A percentile compares a stretch with the other conserved stretches of the same genome.
Conservation (phyloP, 2,329 filamentous ascomycete species). For the Aureobasidium sp. region DNA sequence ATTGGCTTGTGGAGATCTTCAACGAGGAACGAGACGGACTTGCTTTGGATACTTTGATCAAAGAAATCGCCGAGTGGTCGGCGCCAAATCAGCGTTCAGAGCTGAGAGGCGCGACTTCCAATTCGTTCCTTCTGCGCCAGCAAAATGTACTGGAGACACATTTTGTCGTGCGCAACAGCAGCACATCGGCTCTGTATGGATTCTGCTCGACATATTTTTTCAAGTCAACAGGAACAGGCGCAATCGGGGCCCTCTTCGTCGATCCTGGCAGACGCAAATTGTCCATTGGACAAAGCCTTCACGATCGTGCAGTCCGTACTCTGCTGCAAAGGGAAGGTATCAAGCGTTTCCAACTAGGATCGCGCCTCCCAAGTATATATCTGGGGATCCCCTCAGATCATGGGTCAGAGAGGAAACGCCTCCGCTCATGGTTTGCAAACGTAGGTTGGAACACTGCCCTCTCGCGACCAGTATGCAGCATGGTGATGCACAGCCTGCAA, state of each 20-base stretch:
- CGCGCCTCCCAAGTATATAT: conserved; percentile 75
- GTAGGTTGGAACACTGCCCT: conserved; percentile 71
- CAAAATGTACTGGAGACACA: conserved; percentile 70
- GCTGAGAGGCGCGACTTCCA: conserved; percentile 61
- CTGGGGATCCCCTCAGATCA: conserved; percentile 72
- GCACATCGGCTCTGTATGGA: conserved; percentile 81
- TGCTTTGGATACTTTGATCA: conserved; percentile 69
- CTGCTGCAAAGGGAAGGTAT: conserved; percentile 65
- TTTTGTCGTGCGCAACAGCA: conserved; percentile 90
- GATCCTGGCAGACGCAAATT: conserved; percentile 70
- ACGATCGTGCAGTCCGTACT: conserved; percentile 73
- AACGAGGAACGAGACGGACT: conserved; percentile 68
- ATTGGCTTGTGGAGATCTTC: conserved; percentile 90
- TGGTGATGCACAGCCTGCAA: conserved; percentile 65
- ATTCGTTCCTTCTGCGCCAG: conserved; percentile 68
- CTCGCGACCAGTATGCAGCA: conserved; percentile 59
- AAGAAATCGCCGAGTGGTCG: conserved; percentile 58
- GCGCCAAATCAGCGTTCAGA: conserved; percentile 62
- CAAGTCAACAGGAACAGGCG: conserved; percentile 60
- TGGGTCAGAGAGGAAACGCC: conserved; percentile 50
- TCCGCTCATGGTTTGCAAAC: conserved; percentile 79
- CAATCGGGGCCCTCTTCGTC: conserved; percentile 81
- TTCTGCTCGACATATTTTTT: conserved; percentile 87
- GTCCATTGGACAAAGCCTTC: conserved; percentile 83
- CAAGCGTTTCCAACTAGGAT: conserved; percentile 74